Evolutionary conservation across 345 rosid species (phyloP), one percentile per base, ranked within the genome.

Genomic region (Salix koriyanagi): DNA sequence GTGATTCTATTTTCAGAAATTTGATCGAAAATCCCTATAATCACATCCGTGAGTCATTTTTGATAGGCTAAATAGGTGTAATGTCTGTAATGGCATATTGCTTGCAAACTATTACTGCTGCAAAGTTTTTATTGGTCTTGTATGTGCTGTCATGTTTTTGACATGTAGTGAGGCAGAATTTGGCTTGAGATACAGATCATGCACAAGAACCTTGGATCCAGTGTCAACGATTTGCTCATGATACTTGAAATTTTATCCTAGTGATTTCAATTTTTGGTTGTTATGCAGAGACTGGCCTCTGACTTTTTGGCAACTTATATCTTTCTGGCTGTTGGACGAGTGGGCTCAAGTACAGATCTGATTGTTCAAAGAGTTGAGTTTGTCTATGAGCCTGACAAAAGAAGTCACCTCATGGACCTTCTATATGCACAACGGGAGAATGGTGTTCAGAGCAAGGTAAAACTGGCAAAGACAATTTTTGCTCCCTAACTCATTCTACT

Each of bases 401-500:
- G 99, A 88, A 96, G 99, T 82, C 95, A 93, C 73, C 98, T 96
- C 61, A 96, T 96, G 99, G 99, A 96, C 83, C 98, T 96, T 72
- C 97, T 96, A 82, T 97, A 93, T 68, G 99, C 99, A 23, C 99
- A 96, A 78, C 90, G 91, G 86, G 94, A 82, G 72, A 90, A 83
- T 86, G 98, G 86, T 77, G 78, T 78, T 80, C 90, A 91, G 44
- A 88, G 89, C 75, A 96, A 92, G 99, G 99, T 96, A 86, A 30
- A 78, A 52, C 21, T 18, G 32, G 68, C 34, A 54, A 32, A 58
- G 25, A 1, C 44, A 60, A 37, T 14, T 4, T n/a, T 44, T 68
- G 77, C 48, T 37, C 5, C n/a, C 69, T 42, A 58, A 23, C 69
- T 16, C 44, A 11, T 66, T 5, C 28, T 58, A 23, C 64, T 58